Evolutionary conservation across 2,329 filamentous ascomycete species (phyloP), one percentile per base, ranked within the genome.

Genomic region (Trichoderma endophyticum): DNA sequence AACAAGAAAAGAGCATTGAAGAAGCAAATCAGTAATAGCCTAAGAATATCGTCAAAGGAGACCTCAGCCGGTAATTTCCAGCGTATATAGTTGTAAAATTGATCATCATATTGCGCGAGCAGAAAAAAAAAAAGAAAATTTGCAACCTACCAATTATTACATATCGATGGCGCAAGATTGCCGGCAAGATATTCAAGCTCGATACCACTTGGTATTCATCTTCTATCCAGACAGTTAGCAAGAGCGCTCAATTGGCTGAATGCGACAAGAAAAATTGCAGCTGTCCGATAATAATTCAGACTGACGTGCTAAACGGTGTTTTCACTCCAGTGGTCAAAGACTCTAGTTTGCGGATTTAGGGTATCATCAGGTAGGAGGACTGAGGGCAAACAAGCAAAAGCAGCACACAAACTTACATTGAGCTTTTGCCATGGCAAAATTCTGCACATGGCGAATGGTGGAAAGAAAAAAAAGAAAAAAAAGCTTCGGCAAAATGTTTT

Each of bases 51-150:
- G 86, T 92, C 93, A 93, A 88, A 81, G 86, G 84, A 85, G 85
- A 81, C 96, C 92, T 97, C 92, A 90, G 93, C 90, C 93, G 93
- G 93, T 97, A 97, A 97, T 96, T 95, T 93, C 93, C 95, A 94
- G 93, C 88, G 88, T 88, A 87, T 87, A 84, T 87, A 86, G 84
- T 86, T 87, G 84, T 81, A 82, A 82, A 92, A 90, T 88, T 88
- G 87, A 87, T 92, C 91, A 93, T 83, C 81, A 82, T 74, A 73
- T 77, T 78, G 77, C 72, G 36, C 63, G 48, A 15, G 60, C 36
- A 28, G 39, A 34, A 21, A 18, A 6, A 36, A 28, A 64, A 48
- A 65, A 48, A 6, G 54, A 28, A 57, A 26, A 71, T 69, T 7
- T 9, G 34, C 2, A n/a, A 78, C 81, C 64, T 80, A 83, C 83